Base-by-base conservation (phyloP, 768 basidiomycete genomes). In the Panus rudis region DNA sequence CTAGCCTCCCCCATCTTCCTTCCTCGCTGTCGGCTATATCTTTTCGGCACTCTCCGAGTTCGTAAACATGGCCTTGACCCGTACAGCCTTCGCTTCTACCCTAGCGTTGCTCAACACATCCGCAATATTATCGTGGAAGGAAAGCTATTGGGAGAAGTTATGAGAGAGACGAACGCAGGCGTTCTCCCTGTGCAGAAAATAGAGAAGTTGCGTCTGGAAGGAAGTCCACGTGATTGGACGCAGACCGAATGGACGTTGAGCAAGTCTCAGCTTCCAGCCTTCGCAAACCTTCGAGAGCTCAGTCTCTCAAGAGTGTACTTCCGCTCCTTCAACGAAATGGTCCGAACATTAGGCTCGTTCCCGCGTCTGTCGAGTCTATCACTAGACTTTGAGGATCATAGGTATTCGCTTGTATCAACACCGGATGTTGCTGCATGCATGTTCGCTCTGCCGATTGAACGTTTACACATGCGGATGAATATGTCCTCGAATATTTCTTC, bases 21-120 rank as follows among this genome's bases (percentile, higher is more conserved):
- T 8, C 40, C 48, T 1, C 42, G 49, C 16, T 21, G 46, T 7
- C 45, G 42, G 23, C 19, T 14, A n/a, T 37, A 53, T 34, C 46
- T 51, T 10, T 26, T 47, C 19, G n/a, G 31, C 16, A 51, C 38
- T 11, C 8, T 51, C 41, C 21, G 40, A 4, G 41, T 51, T 16
- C 33, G 27, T 16, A n/a, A 30, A 7, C 34, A 45, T 6, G 49
- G 49, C 2, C 40, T 16, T 16, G 49, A 51, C 37, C 49, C 49
- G 3, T 51, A 43, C 42, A 47, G 32, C 13, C 39, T 51, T 6
- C 23, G 42, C 3, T 39, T 30, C n/a, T 41, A n/a, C 19, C 46
- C 49, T 31, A 13, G 32, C 10, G 42, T 51, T 14, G 38, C 41
- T 14, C 34, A 22, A 4, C 38, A 24, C 28, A 22, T 51, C 20